These are phyloP conservation scores for cucumber (Cucumis sativus) DNA, from an alignment of 306 rosid genomes.

Conservation along the genomic window DNA sequence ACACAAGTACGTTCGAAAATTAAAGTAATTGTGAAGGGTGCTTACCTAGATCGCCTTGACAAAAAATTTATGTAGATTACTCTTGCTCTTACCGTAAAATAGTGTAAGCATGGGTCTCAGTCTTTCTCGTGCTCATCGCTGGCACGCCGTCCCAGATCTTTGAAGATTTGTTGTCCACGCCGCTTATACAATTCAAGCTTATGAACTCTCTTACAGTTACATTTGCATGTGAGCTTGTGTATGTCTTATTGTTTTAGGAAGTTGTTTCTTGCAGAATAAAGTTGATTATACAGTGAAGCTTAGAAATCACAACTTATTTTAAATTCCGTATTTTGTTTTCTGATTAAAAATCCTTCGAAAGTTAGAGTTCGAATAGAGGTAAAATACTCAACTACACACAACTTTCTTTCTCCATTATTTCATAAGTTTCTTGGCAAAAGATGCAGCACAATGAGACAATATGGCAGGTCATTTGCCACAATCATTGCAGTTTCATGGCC, in stretches of 20 bases:
- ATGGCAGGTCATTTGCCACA: constrained; percentile 37
- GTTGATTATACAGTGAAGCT: background rate
- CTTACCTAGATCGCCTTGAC: no score
- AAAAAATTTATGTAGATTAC: no score
- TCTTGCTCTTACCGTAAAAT: no score
- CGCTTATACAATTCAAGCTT: background rate
- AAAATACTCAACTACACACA: background rate
- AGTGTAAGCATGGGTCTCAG: no score
- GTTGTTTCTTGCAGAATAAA: background rate
- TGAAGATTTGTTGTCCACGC: no score
- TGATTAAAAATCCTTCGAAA: background rate
- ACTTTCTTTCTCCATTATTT: background rate
- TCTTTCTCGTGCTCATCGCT: no score
- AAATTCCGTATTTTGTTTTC: no score
- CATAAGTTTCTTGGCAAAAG: background rate
- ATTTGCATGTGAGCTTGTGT: background rate
- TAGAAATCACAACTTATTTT: no score
- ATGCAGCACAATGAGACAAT: constrained; percentile 36
- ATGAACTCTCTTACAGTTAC: background rate
- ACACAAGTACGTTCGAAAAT: no score
- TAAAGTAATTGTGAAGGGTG: no score
- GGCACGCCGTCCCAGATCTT: no score
- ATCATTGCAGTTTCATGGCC: constrained; percentile 45
- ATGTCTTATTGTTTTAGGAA: no score
- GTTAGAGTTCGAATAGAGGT: background rate